Evolutionary conservation across 495 filamentous ascomycete genomes (phyloP), one percentile per base, ranked within the genome.

Genomic region (Cercophora scortea): DNA sequence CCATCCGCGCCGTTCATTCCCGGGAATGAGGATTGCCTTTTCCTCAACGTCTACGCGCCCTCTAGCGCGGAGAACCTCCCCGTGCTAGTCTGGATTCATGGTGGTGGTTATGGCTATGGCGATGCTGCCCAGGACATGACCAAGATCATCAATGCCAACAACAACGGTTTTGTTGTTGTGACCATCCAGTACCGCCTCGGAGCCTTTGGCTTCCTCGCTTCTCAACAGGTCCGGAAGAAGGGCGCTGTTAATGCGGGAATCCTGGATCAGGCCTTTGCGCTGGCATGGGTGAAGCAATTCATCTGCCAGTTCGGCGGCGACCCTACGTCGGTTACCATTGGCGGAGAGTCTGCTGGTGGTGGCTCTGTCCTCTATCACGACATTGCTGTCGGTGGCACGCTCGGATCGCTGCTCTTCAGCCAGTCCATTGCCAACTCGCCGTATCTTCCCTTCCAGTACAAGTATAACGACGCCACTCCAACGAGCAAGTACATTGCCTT

Each of bases 261-360:
- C 7, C 59, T 64, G 8, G 88, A 92, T 59, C 83, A 87, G 57
- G 72, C 78, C 8, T 72, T 86, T 55, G 86, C 83, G 12, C 69
- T 91, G 35, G 65, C 86, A 35, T 93, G 88, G 88, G 77, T 90
- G 9, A 74, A 86, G 54, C 72, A 78, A 51, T 68, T 89, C 61
- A 89, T 91, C 52, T 62, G 65, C 49, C 51, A 66, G 51, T 90
- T 91, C 55, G 86, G 87, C 11, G 88, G 88, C 17, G 76, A 90
- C 58, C 72, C 78, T 0, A 51, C 64, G 6, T 64, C 73, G 44
- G 78, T 89, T 38, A 88, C 86, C 6, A 74, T 88, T 6, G 74
- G 79, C 54, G 87, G 87, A 32, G 76, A 85, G 53, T 85, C 81
- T 10, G 85, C 87, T 3, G 87, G 87, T 18, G 87, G 68, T 6